Evolutionary conservation across 371 early-diverging fungal species (phyloP), one percentile per base, ranked within the genome.

Genomic region (Choanephora cucurbitarum): DNA sequence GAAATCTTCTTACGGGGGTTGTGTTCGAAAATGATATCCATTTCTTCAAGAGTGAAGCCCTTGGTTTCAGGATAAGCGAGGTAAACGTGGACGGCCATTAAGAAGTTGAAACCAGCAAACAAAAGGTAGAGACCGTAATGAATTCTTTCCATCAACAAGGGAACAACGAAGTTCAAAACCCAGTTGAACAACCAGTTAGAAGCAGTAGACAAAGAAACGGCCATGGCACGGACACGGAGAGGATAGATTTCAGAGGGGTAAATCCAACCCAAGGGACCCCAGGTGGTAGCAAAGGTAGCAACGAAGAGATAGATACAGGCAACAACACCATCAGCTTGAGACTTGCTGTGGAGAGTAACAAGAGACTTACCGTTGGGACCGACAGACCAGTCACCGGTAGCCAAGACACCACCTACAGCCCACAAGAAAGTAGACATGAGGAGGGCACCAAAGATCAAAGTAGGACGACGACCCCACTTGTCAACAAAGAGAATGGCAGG

Each of bases 181-280:
- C 84, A 88, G 77, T 91, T 95, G 65, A 84, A 86, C 19, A 84
- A 65, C 96, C 95, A 97, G 80, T 95, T 95, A 61, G 93, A 82
- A 17, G 93, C 89, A 24, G 97, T 95, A 17, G 92, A 87, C 24
- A 93, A 62, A 39, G 90, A 90, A 47, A 91, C 85, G 44, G 90
- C 95, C 78, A 91, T 93, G 57, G 91, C 85, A 54, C 90, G 86
- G 45, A 89, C 77, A 45, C 85, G 83, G 60, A 84, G 81, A 18
- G 91, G 89, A 69, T 85, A 91, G 50, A 92, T 88, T 66, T 97
- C 97, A 24, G 94, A 80, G 34, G 94, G 94, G 70, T 93, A 93
- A 59, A 91, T 87, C 97, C 96, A 97, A 34, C 90, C 93, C 44
- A 91, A 81, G 28, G 96, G 94, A 21, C 95, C 96, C 95, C 94